A percentile compares a stretch with the other conserved stretches of the same genome.
These are phyloP conservation scores for Spizellomyces sp. DNA, from an alignment of 192 early-diverging fungal genomes.

Conservation along the genomic window DNA sequence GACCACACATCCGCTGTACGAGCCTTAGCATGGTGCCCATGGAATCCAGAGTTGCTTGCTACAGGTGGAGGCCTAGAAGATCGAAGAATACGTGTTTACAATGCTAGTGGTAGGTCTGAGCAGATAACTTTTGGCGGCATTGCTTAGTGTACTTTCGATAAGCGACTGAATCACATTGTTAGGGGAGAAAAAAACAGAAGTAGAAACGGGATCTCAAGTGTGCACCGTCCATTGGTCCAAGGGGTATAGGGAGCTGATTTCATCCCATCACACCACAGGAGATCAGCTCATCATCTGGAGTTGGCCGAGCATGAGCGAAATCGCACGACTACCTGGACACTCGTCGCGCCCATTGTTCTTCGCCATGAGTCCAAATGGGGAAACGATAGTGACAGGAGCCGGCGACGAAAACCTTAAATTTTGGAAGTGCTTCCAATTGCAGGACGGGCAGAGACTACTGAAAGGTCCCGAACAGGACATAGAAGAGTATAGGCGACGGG, in stretches of 20 bases:
- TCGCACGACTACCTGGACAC: constrained; percentile 39
- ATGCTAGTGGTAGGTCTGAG: constrained; percentile 27
- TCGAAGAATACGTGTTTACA: constrained; percentile 57
- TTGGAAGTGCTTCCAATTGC: constrained; percentile 38
- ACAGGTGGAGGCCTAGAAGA: constrained; percentile 59
- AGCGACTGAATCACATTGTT: too few species aligned
- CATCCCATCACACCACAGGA: constrained; percentile 29
- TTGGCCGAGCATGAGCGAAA: constrained; percentile 35
- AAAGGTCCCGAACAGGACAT: constrained; percentile 3
- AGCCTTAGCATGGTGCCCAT: constrained; percentile 95
- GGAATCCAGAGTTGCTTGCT: constrained; percentile 65
- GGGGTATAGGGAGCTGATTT: constrained; percentile 45
- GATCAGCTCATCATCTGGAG: constrained; percentile 46
- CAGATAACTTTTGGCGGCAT: not conserved
- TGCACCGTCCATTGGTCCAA: constrained; percentile 44
- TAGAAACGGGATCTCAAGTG: constrained; percentile 31
- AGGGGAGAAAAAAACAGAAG: constrained; percentile 17
- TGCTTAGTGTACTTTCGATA: too few species aligned
- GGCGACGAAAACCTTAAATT: constrained; percentile 51
- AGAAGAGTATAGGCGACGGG: constrained; percentile 10
- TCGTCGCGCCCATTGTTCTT: constrained; percentile 37
- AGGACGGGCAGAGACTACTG: constrained; percentile 17
- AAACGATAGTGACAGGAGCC: constrained; percentile 40
- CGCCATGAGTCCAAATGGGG: constrained; percentile 47
- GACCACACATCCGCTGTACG: constrained; percentile 61